A percentile compares a stretch with the other conserved stretches of the same genome.
These are phyloP conservation scores for Medicago lupulina DNA, from an alignment of 306 rosid species.

Conservation along the genomic window DNA sequence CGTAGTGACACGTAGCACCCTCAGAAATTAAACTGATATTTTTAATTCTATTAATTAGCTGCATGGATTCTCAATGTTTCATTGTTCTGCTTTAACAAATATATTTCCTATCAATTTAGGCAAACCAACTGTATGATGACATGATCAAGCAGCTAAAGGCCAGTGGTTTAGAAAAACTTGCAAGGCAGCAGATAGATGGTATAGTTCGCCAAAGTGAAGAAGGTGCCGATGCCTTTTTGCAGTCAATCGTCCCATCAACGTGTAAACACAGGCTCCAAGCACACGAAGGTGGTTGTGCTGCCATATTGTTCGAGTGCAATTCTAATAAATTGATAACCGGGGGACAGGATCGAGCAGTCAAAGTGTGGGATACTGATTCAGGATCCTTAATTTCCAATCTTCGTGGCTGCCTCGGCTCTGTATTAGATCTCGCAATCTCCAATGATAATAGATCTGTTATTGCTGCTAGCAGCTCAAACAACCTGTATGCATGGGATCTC, in stretches of 20 bases:
- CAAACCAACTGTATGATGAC: constrained; percentile 88
- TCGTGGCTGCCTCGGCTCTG: constrained; percentile 90
- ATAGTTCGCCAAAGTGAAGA: constrained; percentile 91
- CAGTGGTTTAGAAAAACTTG: constrained; percentile 84
- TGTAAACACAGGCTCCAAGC: constrained; percentile 76
- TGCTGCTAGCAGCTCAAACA: constrained; percentile 99
- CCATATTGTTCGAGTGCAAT: constrained; percentile 73
- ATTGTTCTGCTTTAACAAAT: constrained; percentile 19
- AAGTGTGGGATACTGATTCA: constrained; percentile 84
- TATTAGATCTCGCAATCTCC: constrained; percentile 82
- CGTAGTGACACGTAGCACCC: constrained; percentile 4
- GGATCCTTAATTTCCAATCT: constrained; percentile 72
- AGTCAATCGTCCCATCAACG: constrained; percentile 72
- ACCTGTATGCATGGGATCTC: constrained; percentile 86
- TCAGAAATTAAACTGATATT: constrained; percentile 2
- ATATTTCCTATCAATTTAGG: constrained; percentile 54
- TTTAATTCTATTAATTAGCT: constrained; percentile 15
- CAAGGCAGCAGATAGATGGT: constrained; percentile 92
- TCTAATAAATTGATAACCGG: constrained; percentile 84
- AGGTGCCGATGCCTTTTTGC: constrained; percentile 75
- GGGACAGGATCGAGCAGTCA: constrained; percentile 84
- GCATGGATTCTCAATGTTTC: constrained; percentile 15
- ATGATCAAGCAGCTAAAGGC: constrained; percentile 75
- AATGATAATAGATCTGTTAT: constrained; percentile 83
- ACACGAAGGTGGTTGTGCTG: constrained; percentile 94